phyloP scores from a whole-genome alignment of 2,329 filamentous ascomycete species.

The Alternaria longipes region DNA sequence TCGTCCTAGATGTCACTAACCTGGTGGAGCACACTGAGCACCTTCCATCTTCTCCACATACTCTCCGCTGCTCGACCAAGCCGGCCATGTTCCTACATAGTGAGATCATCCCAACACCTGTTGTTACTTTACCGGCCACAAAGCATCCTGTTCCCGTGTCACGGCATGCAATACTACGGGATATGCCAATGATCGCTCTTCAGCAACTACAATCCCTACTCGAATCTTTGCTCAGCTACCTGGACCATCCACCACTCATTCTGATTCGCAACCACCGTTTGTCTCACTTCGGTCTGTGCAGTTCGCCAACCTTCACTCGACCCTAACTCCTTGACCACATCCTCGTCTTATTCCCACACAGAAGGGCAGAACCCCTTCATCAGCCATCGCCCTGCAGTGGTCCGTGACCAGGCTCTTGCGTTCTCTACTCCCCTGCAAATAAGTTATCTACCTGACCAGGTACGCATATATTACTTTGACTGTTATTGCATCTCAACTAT shows the following conservation, averaged over 20 bases:
- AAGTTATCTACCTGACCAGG: conserved; percentile 39
- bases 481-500: conserved; percentile 36
- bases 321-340: conserved; percentile 27
- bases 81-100: conserved; percentile 43
- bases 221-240: conserved; percentile 8
- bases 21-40: conserved; percentile 44
- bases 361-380: conserved; percentile 33
- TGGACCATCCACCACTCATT: conserved; percentile 1
- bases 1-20: conserved; percentile 34
- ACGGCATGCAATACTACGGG: conserved; percentile 39
- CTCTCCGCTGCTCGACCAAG: conserved; percentile 43
- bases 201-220: conserved; percentile 12
- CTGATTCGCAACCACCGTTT: conserved; percentile 12
- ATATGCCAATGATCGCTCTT: conserved; percentile 23
- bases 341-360: conserved; percentile 40
- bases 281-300: conserved; percentile 29
- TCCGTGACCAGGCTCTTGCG: conserved; percentile 36
- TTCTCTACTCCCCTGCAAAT: conserved; percentile 35
- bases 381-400: conserved; percentile 35
- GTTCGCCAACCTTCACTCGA: conserved; percentile 27
- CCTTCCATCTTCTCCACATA: conserved; percentile 50
- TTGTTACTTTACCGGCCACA: conserved; percentile 36
- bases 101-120: conserved; percentile 47
- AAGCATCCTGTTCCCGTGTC: conserved; percentile 34
- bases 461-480: conserved; percentile 45